Percentiles rank a stretch among this genome's conserved stretches.
phyloP scores from a whole-genome alignment of 331 rosid genomes.

The Ulmus americana region DNA sequence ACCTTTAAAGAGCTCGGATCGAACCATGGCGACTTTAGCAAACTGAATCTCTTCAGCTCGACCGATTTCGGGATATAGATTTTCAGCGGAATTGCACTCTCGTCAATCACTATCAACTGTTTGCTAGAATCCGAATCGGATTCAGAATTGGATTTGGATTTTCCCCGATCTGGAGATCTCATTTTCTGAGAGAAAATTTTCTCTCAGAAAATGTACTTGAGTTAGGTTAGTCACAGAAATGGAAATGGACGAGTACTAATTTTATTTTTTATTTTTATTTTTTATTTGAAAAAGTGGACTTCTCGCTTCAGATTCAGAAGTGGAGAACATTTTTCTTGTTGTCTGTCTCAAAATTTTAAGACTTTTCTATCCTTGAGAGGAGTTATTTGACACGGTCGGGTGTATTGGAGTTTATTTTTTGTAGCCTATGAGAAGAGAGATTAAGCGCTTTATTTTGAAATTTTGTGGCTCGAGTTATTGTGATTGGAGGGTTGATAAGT shows the following conservation, averaged over 20 bases:
- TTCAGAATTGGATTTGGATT: background rate
- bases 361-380: too few relatives aligned
- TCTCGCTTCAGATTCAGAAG: too few relatives aligned
- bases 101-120: background rate
- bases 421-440: too few relatives aligned
- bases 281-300: too few relatives aligned
- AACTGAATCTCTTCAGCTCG: background rate
- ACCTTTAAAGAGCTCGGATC: background rate
- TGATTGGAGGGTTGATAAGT: too few relatives aligned
- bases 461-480: too few relatives aligned
- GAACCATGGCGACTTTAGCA: constrained; percentile 1
- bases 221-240: background rate
- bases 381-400: too few relatives aligned
- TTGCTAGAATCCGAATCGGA: background rate
- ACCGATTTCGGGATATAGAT: constrained; percentile 4
- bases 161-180: constrained; percentile 1
- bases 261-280: too few relatives aligned
- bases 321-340: too few relatives aligned
- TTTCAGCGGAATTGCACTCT: constrained; percentile 22
- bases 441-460: too few relatives aligned
- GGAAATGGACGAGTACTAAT: background rate
- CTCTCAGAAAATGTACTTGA: constrained; percentile 1
- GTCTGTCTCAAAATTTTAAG: too few relatives aligned
- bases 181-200: background rate
- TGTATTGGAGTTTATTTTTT: too few relatives aligned